These are phyloP conservation scores for Acorus calamus DNA, from an alignment of 106 monocot species.

Conservation along the genomic window DNA sequence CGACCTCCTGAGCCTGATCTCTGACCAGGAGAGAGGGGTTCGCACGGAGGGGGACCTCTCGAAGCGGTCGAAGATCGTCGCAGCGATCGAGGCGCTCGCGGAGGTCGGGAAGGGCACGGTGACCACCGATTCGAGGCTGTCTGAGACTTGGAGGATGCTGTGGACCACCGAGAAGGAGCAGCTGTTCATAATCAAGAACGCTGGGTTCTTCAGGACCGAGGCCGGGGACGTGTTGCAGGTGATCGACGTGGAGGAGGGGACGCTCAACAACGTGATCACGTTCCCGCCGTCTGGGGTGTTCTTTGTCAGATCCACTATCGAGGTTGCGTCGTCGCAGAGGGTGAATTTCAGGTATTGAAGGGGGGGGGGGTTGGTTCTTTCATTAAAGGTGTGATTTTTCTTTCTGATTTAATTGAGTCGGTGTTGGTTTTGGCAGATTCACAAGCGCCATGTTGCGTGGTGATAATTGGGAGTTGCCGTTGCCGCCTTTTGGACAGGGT, in stretches of 20 bases:
- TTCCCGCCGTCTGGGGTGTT: conserved; percentile 87
- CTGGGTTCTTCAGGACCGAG: conserved; percentile 53
- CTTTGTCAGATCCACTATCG: conserved; percentile 63
- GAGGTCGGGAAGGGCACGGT: conserved; percentile 18
- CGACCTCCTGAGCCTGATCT: conserved; percentile 58
- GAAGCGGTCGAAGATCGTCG: conserved; percentile 49
- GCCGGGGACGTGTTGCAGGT: conserved; percentile 90
- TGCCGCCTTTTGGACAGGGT: conserved; percentile 94
- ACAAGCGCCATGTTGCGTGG: conserved; percentile 81
- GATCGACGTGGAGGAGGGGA: conserved; percentile 53
- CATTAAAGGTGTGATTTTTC: neutral
- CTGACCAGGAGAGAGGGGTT: conserved; percentile 67
- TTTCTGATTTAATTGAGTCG: neutral
- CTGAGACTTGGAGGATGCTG: conserved; percentile 85
- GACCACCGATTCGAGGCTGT: conserved; percentile 55
- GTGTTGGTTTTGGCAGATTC: conserved; percentile 33
- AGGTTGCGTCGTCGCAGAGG: conserved; percentile 56
- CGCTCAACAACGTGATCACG: conserved; percentile 87
- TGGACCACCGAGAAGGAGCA: conserved; percentile 99
- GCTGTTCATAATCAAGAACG: conserved; percentile 81
- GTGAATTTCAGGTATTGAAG: conserved; percentile 61
- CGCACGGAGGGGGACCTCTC: conserved; percentile 42
- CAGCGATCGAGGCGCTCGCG: conserved; percentile 52
- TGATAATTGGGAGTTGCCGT: conserved; percentile 71
- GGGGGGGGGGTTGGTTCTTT: neutral